Evolutionary conservation across 192 early-diverging fungal species (phyloP).

Genomic region (Podila epicladia): DNA sequence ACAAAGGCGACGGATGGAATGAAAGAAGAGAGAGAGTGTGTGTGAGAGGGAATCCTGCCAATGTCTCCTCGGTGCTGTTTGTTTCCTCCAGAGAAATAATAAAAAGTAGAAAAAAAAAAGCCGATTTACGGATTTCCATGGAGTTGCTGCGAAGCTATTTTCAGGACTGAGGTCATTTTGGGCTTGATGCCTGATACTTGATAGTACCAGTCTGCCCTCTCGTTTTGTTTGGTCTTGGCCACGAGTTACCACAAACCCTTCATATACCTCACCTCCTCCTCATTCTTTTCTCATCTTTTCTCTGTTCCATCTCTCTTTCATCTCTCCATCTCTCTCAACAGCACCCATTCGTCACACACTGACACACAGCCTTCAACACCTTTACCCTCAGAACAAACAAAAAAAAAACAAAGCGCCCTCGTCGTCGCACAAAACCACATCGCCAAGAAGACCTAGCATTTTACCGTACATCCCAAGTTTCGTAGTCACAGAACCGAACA

Average conservation of each 20-base stretch:
- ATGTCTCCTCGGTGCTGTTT: too few relatives aligned
- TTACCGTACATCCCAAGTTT: too few relatives aligned
- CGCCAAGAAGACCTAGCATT: background rate
- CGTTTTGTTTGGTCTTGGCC: background rate
- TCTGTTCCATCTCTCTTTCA: background rate
- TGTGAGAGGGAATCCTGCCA: too few relatives aligned
- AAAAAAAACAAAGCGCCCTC: background rate
- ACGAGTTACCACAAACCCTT: conserved; percentile 8
- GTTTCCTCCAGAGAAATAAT: too few relatives aligned
- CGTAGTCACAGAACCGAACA: background rate
- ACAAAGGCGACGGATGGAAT: background rate
- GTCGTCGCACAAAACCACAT: background rate
- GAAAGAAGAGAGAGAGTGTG: background rate
- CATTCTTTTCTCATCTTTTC: background rate
- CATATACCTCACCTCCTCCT: background rate
- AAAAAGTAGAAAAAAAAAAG: too few relatives aligned
- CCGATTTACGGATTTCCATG: too few relatives aligned
- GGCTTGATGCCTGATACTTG: too few relatives aligned
- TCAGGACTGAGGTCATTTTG: too few relatives aligned
- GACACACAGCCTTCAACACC: too few relatives aligned
- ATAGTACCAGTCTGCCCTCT: too few relatives aligned
- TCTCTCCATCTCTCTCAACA: background rate
- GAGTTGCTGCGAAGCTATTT: too few relatives aligned
- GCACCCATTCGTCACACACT: too few relatives aligned
- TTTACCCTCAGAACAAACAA: background rate